Base-by-base conservation (phyloP, 306 rosid species). In the Echinosophora koreensis region DNA sequence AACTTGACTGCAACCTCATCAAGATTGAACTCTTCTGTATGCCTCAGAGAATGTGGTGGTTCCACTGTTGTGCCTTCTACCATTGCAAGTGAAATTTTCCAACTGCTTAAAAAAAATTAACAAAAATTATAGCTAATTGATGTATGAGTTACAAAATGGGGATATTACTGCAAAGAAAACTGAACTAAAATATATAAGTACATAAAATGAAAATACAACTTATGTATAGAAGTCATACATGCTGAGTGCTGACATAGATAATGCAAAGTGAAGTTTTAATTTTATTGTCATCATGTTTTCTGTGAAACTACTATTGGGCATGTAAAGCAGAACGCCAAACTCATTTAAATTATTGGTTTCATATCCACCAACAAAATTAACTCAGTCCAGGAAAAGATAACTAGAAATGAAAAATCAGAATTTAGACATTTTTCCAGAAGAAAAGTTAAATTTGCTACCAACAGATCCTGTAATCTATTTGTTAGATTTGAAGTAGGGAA, bases 41-140 rank as follows among this genome's bases (percentile, higher is more conserved):
- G 75, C 84, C 79, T 87, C 80, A 96, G 46, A 71, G 90, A 91
- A 87, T 91, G 79, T 2, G 99, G 98, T 5, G 93, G 79, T 3
- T 89, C 84, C 54, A 88, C 75, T 62, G 9, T 71, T 76, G 84
- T 68, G 22, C 85, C 89, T 4, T 79, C 89, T 13, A 98, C 94
- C 92, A 91, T 85, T 75, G 91, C 84, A 65, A 96, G 74, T 16
- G 81, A 65, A 80, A 91, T 15, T 76, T 78, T 69, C 99, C 99
- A 96, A 74, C 99, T 96, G 90, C 84, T 86, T 46, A 46, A 12
- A 57, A 82, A 82, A 58, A 22, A 10, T 42, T 30, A 17, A 32
- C 44, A 60, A 52, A 49, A 58, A 28, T 61, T 41, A 77, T 17
- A 14, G 6, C 2, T 15, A 13, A 42, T 14, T 55, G 15, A 22